These are phyloP conservation scores for Teratosphaeriaceae sp. DNA, from an alignment of 2,329 filamentous ascomycete species.

Conservation along the genomic window DNA sequence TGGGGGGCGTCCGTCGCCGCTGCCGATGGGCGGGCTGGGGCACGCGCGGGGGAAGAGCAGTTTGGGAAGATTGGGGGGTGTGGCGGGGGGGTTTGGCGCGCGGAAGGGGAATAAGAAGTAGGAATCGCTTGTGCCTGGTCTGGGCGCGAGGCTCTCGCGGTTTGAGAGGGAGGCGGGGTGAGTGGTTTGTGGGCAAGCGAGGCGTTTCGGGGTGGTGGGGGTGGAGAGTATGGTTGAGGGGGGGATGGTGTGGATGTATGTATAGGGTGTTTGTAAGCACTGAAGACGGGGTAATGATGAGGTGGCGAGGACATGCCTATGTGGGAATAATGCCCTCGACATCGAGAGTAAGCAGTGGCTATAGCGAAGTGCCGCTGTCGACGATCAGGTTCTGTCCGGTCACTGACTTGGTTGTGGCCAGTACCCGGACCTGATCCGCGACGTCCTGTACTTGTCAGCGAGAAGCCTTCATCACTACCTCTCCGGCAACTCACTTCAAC, in stretches of 20 bases:
- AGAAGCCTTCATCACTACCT: not conserved
- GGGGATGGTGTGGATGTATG: no score
- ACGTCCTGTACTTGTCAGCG: conserved; percentile 36
- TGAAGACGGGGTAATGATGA: no score
- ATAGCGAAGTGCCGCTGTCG: conserved; percentile 37
- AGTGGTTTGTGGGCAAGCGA: not conserved
- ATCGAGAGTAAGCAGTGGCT: no score
- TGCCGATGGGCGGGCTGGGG: conserved; percentile 8
- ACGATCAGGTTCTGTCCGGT: conserved; percentile 49
- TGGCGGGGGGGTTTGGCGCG: conserved; percentile 36
- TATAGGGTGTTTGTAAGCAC: no score
- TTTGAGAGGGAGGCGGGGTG: conserved; percentile 1
- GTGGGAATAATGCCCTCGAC: no score
- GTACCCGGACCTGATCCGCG: conserved; percentile 47
- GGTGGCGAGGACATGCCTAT: no score
- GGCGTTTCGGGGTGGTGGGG: conserved; percentile 1
- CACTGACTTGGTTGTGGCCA: conserved; percentile 43
- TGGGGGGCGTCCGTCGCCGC: conserved; percentile 15
- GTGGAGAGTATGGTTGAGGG: no score
- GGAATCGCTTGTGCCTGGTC: not conserved
- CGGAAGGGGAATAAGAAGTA: conserved; percentile 27
- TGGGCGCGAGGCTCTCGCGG: conserved; percentile 1
- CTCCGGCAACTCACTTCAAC: conserved; percentile 37
- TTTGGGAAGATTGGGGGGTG: conserved; percentile 38
- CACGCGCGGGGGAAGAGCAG: conserved; percentile 32